phyloP scores from a whole-genome alignment of 805 yeast genomes.

The Ogataea ramenticola region DNA sequence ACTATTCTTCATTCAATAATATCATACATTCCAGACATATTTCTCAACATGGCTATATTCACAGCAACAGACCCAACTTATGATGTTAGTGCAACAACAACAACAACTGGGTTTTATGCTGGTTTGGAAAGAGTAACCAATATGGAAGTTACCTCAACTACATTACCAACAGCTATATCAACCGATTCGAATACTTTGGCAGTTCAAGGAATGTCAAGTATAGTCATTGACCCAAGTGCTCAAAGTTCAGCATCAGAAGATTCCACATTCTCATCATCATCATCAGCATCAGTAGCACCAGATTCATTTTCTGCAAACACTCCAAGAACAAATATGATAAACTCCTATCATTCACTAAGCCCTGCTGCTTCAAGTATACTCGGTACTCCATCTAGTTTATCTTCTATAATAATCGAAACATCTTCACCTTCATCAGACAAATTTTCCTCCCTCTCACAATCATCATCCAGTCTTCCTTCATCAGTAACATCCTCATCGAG shows the following conservation, averaged over 20 bases:
- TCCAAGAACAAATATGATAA: conserved; percentile 1
- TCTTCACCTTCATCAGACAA: background rate
- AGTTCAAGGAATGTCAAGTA: background rate
- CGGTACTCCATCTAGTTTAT: too few relatives aligned
- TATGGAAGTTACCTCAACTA: conserved; percentile 6
- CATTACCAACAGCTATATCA: conserved; percentile 3
- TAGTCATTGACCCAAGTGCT: background rate
- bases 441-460: too few relatives aligned
- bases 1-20: background rate
- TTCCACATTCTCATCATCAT: too few relatives aligned
- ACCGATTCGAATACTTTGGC: background rate
- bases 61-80: background rate
- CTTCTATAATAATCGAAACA: too few relatives aligned
- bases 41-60: background rate
- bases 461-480: background rate
- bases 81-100: background rate
- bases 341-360: background rate
- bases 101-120: conserved; percentile 10
- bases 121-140: conserved; percentile 13
- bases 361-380: background rate
- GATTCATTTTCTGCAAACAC: background rate
- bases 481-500: background rate
- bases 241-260: background rate
- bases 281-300: background rate
- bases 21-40: too few relatives aligned